phyloP scores from a whole-genome alignment of 108 stramenopile species.

The Nitzschia sp. region DNA sequence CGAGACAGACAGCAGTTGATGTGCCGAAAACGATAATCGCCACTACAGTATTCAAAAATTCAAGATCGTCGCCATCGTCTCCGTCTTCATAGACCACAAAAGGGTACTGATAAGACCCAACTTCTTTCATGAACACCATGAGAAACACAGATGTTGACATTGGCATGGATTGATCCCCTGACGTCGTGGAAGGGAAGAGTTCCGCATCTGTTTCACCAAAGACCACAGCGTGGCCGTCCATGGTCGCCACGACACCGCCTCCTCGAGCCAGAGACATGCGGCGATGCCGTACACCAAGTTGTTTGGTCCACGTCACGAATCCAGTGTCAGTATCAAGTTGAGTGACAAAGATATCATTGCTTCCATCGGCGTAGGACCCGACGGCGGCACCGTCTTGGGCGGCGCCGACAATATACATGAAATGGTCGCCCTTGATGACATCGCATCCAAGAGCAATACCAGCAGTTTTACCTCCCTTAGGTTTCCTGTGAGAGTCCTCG shows the following conservation, averaged over 20 bases:
- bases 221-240: conserved; percentile 40
- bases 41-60: background rate
- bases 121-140: background rate
- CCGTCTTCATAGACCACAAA: background rate
- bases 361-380: background rate
- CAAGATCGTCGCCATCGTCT: background rate
- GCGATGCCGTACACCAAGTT: conserved; percentile 34
- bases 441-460: conserved; percentile 19
- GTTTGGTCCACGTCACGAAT: conserved; percentile 27
- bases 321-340: conserved; percentile 33
- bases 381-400: conserved; percentile 18
- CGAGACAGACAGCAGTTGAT: background rate
- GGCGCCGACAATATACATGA: conserved; percentile 33
- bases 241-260: conserved; percentile 38
- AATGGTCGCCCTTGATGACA: background rate
- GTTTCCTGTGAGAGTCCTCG: too few relatives aligned
- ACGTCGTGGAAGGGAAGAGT: conserved; percentile 14
- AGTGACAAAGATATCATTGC: conserved; percentile 44
- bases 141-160: background rate
- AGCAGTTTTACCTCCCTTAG: background rate
- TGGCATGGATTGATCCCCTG: background rate
- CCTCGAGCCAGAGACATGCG: conserved; percentile 36
- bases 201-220: conserved; percentile 45
- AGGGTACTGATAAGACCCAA: background rate
- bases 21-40: background rate